Percentiles rank a stretch among this genome's conserved stretches.
phyloP scores from a whole-genome alignment of 306 rosid species.

The Aeschynomene evenia region DNA sequence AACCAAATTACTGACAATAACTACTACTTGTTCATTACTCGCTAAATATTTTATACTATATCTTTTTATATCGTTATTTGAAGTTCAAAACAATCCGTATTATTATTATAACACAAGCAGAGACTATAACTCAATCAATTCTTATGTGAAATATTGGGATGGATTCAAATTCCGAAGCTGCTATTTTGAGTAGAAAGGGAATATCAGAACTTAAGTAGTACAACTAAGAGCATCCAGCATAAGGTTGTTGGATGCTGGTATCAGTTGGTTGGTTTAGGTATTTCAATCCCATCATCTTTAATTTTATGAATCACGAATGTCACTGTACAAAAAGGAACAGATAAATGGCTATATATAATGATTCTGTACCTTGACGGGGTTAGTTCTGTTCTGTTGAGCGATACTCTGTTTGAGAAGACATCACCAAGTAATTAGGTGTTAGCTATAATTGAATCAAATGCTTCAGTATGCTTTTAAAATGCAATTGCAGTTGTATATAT shows the following conservation, averaged over 20 bases:
- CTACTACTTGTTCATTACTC: too few relatives aligned
- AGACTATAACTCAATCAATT: too few relatives aligned
- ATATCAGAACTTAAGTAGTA: too few relatives aligned
- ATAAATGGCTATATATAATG: neutral
- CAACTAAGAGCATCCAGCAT: too few relatives aligned
- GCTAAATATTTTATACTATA: too few relatives aligned
- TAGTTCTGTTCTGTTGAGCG: neutral
- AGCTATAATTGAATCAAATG: neutral
- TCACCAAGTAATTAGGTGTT: neutral
- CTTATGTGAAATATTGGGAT: too few relatives aligned
- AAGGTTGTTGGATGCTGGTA: too few relatives aligned
- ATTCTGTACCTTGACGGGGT: neutral
- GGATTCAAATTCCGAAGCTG: too few relatives aligned
- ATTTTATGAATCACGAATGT: neutral
- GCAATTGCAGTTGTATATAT: neutral
- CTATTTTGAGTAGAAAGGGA: too few relatives aligned
- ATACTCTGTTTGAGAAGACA: constrained; percentile 12
- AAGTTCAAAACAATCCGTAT: too few relatives aligned
- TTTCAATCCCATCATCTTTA: neutral
- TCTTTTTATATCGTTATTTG: too few relatives aligned
- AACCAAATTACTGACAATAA: neutral
- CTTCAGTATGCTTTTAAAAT: neutral
- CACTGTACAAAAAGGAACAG: neutral
- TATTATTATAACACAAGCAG: too few relatives aligned
- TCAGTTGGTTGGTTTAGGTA: neutral